phyloP scores from a whole-genome alignment of 257 asterid species.

The Datura wrightii region DNA sequence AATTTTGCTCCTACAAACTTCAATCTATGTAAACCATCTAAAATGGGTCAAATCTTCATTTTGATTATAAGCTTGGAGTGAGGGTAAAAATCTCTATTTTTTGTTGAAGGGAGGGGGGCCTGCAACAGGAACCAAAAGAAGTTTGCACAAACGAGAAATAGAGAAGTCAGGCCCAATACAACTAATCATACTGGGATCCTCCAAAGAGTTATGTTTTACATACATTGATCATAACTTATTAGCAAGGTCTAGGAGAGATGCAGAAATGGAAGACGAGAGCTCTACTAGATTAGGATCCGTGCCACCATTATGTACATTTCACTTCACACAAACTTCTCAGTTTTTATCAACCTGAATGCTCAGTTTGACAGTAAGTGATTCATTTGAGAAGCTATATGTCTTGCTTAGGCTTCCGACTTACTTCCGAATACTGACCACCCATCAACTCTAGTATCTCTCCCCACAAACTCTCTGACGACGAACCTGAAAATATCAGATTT shows the following conservation, averaged over 20 bases:
- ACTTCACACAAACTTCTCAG: conserved; percentile 19
- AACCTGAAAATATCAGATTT: conserved; percentile 61
- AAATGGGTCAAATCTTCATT: too few species aligned
- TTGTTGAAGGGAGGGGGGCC: neutral
- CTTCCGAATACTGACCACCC: conserved; percentile 94
- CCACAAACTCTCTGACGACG: conserved; percentile 77
- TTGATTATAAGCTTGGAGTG: neutral
- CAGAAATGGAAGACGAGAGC: neutral
- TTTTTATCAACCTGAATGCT: neutral
- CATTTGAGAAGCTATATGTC: conserved; percentile 55
- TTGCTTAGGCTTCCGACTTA: conserved; percentile 96
- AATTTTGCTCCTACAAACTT: too few species aligned
- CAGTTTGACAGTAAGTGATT: neutral
- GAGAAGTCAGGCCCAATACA: neutral
- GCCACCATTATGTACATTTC: conserved; percentile 37
- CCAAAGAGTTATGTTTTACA: neutral
- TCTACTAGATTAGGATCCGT: conserved; percentile 19
- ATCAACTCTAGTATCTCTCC: conserved; percentile 86
- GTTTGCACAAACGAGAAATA: neutral
- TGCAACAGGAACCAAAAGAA: neutral
- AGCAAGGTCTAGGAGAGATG: conserved; percentile 7
- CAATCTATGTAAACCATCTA: too few species aligned
- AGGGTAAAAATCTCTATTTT: neutral
- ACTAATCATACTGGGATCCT: neutral
- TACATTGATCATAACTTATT: conserved; percentile 11